Base-by-base conservation (phyloP, 805 yeast genomes). In the Suhomyces sp. region DNA sequence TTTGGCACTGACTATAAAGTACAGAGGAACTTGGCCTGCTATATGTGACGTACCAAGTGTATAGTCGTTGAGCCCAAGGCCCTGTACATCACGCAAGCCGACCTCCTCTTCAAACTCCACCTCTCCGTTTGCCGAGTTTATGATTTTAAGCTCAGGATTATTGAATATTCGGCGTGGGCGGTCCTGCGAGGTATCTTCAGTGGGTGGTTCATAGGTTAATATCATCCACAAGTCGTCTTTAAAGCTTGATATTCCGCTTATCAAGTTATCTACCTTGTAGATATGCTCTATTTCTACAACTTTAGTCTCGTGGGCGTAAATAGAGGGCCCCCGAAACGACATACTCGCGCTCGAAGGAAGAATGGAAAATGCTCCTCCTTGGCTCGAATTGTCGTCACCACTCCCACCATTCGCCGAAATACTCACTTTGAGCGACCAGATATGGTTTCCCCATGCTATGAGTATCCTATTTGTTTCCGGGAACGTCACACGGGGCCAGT, bases 81-180 rank as follows among this genome's bases (percentile, higher is more conserved):
- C 73, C 22, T 82, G 77, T 46, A 73, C 79, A 33, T 82, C 81
- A 48, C 79, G 80, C 53, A 90, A 68, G 0, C 86, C 83, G 2
- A 93, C 77, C 63, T 87, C 96, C 66, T 93, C 97, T 22, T 85
- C 90, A 50, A 88, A 84, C 12, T 82, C 77, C 48, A 89, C 96
- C 53, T 83, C 87, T 7, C 93, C 90, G 7, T 85, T 82, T 1
- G 72, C 60, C 1, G 85, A 74, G 64, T 87, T 86, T 17, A 90
- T 70, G 1, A 94, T 74, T 54, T 86, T 82, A 23, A 93, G 70
- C 57, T 92, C 97, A 0, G 98, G 97, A 10, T 85, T 79, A 31
- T 69, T 69, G 13, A 71, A 73, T 7, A 58, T 61, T 23, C 61
- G 51, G 24, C 52, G 55, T 15, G 40, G 13, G n/a, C 33, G 22